phyloP scores from a whole-genome alignment of 1,284 basidiomycete species.

The Schizopora paradoxa region DNA sequence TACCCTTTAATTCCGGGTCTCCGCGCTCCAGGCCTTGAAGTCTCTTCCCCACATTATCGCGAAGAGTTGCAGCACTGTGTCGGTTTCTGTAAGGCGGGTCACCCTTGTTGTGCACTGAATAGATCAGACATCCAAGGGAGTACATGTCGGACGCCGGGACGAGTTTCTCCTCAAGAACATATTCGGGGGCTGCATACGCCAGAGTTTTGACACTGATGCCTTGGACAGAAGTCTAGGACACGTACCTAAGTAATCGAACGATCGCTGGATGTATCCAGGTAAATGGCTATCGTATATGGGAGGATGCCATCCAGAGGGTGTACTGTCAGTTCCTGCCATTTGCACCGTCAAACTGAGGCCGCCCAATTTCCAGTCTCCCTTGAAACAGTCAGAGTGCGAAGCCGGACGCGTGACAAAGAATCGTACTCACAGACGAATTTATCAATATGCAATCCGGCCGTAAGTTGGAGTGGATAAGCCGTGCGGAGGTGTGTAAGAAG shows the following conservation, averaged over 20 bases:
- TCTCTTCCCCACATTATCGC: conserved; percentile 73
- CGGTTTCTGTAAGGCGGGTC: conserved; percentile 86
- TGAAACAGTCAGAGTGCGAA: conserved; percentile 10
- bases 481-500: conserved; percentile 90
- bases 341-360: conserved; percentile 87
- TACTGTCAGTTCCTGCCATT: conserved; percentile 65
- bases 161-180: conserved; percentile 85
- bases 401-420: conserved; percentile 1
- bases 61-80: conserved; percentile 73
- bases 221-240: background rate
- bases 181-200: conserved; percentile 78
- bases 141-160: conserved; percentile 92
- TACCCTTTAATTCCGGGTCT: conserved; percentile 69
- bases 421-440: conserved; percentile 70
- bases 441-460: conserved; percentile 82
- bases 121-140: conserved; percentile 86
- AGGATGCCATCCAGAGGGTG: conserved; percentile 79
- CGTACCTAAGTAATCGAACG: conserved; percentile 91
- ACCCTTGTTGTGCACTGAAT: conserved; percentile 86
- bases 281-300: conserved; percentile 82
- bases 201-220: background rate
- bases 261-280: conserved; percentile 81
- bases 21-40: conserved; percentile 54
- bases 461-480: conserved; percentile 89
- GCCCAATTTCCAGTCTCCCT: conserved; percentile 98